phyloP scores from a whole-genome alignment of 352 stramenopile genomes.

The Pythium periplocum region DNA sequence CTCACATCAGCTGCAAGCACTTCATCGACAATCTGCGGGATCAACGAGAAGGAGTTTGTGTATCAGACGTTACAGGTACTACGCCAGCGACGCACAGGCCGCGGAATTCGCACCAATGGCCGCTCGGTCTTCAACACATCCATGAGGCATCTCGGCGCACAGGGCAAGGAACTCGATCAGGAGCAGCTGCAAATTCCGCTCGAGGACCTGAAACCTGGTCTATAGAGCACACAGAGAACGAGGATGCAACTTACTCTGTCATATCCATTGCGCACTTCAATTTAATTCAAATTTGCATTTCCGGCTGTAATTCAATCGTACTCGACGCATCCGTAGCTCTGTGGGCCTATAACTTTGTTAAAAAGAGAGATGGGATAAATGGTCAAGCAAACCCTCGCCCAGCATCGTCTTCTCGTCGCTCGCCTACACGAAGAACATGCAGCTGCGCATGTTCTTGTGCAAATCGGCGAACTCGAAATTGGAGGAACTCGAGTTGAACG shows the following conservation, averaged over 20 bases:
- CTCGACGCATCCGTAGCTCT: too few species aligned
- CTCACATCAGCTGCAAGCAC: too few species aligned
- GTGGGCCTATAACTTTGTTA: too few species aligned
- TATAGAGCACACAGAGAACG: too few species aligned
- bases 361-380: too few species aligned
- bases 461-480: constrained; percentile 59
- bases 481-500: constrained; percentile 47
- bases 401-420: not conserved
- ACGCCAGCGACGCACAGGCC: constrained; percentile 30
- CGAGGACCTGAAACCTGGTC: not conserved
- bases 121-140: constrained; percentile 11
- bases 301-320: too few species aligned
- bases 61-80: constrained; percentile 45
- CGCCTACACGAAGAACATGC: constrained; percentile 62
- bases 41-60: constrained; percentile 63
- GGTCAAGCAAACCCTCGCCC: too few species aligned
- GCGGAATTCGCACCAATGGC: constrained; percentile 50
- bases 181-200: constrained; percentile 17
- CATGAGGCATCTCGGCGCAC: constrained; percentile 9
- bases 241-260: too few species aligned
- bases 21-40: constrained; percentile 20
- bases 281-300: too few species aligned
- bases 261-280: too few species aligned
- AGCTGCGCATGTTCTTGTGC: constrained; percentile 56
- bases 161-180: constrained; percentile 3